Evolutionary conservation across 2,329 filamentous ascomycete genomes (phyloP).

Genomic region (Sarocladium kiliense): DNA sequence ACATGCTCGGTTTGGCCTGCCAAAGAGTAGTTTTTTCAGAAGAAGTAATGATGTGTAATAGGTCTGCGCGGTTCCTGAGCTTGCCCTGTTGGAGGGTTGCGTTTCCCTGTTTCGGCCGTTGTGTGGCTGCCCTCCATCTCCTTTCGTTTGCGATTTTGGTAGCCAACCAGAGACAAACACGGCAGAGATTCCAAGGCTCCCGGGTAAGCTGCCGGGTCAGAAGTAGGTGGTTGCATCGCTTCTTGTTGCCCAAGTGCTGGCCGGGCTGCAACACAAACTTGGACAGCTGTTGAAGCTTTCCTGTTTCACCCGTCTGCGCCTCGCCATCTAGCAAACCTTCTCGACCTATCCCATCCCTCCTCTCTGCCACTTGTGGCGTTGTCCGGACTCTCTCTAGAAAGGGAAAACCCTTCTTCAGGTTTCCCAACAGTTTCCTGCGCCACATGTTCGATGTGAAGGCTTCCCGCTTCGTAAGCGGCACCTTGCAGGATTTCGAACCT

Average conservation of each 20-base stretch:
- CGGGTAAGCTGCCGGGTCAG: not conserved
- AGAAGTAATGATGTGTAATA: too few relatives aligned
- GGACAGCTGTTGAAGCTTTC: not conserved
- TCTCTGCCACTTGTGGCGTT: not conserved
- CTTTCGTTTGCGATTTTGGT: not conserved
- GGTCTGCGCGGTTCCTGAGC: slow-evolving; percentile 5
- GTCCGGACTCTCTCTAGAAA: not conserved
- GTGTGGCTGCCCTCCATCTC: slow-evolving; percentile 2
- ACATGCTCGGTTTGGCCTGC: too few relatives aligned
- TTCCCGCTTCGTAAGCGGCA: not conserved
- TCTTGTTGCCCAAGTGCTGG: not conserved
- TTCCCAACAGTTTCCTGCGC: not conserved
- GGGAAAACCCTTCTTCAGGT: not conserved
- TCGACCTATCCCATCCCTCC: not conserved
- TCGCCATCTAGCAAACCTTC: slow-evolving; percentile 3
- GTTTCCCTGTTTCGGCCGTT: not conserved
- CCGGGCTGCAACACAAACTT: not conserved
- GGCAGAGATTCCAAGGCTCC: not conserved
- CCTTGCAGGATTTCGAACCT: not conserved
- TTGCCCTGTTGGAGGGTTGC: not conserved
- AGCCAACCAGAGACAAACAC: not conserved
- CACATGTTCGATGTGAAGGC: not conserved
- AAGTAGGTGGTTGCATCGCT: not conserved
- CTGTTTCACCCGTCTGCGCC: not conserved
- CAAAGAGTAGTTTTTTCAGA: too few relatives aligned